Base-by-base conservation (phyloP, 129 eudicot genomes). In the Ambrosia artemisiifolia region DNA sequence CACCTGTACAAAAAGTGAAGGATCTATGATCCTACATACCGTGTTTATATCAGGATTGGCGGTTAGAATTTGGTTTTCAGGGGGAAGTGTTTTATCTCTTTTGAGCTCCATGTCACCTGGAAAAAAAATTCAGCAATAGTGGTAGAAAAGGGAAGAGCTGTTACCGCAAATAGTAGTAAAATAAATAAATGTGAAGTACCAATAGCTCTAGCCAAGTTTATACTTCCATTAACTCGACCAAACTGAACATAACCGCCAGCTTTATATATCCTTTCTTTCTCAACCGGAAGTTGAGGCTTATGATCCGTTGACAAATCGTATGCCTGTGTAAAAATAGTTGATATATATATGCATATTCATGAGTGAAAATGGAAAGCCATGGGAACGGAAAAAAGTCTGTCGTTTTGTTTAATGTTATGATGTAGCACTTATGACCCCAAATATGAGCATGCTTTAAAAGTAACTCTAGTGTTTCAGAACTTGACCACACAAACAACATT, bases 91-190 rank as follows among this genome's bases (percentile, higher is more conserved):
- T 73, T 87, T 89, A 73, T 89, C 88, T 73, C 72, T 88, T 78
- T 92, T 92, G 70, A 92, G 67, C 72, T 92, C 96, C 91, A 85
- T 80, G 68, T 92, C 98, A 55, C 98, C 98, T 92, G 85, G 1
- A 75, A 84, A 80, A n/a, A 53, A 17, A 33, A 66, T n/a, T 33
- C 36, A 48, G 51, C 36, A 53, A 64, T 36, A 32, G 35, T 51
- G 71, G 38, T 24, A 51, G 50, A 28, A 32, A 62, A 50, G 12
- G 14, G 13, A 70, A 43, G 33, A 20, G 2, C 33, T 46, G 53
- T 20, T 16, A 55, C 17, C 63, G n/a, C 32, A 47, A 24, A 28
- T 11, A 14, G 8, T 44, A 11, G 12, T 11, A 43, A 44, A 18
- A 65, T 7, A 6, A 66, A 62, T 33, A 53, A 38, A 13, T 24